A percentile compares a stretch with the other conserved stretches of the same genome.
phyloP scores from a whole-genome alignment of 2,329 filamentous ascomycete species.

The Dactylellina haptotyla region DNA sequence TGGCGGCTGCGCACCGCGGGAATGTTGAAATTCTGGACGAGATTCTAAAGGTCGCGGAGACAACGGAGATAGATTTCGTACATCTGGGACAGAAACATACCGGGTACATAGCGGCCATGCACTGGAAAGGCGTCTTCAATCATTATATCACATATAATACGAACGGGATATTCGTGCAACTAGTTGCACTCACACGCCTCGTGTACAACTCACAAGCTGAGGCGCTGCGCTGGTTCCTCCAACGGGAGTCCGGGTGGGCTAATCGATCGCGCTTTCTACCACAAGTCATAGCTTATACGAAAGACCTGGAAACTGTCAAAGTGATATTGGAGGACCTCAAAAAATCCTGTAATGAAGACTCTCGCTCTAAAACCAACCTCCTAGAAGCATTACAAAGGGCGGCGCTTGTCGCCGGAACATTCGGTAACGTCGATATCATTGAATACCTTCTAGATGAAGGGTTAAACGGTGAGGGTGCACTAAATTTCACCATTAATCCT shows the following conservation, averaged over 20 bases:
- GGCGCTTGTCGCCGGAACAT: not conserved
- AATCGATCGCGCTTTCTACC: not conserved
- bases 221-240: not conserved
- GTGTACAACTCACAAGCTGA: slow-evolving; percentile 1
- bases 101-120: slow-evolving; percentile 4
- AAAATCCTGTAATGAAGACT: too few species aligned
- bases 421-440: slow-evolving; percentile 7
- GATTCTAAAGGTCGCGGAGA: not conserved
- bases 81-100: slow-evolving; percentile 2
- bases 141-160: slow-evolving; percentile 15
- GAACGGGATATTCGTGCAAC: not conserved
- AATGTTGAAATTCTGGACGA: slow-evolving; percentile 9
- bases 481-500: not conserved
- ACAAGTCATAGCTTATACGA: not conserved
- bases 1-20: slow-evolving; percentile 16
- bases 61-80: slow-evolving; percentile 3
- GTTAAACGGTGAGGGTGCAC: not conserved
- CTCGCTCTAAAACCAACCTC: too few species aligned
- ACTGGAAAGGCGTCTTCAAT: slow-evolving; percentile 12
- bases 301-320: slow-evolving; percentile 7
- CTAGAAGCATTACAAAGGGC: not conserved
- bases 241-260: not conserved
- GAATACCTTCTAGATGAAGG: slow-evolving; percentile 14
- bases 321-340: slow-evolving; percentile 1
- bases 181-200: not conserved